Evolutionary conservation across 2,329 filamentous ascomycete species (phyloP), one percentile per base, ranked within the genome.

Genomic region (Colletotrichum echinochloae): DNA sequence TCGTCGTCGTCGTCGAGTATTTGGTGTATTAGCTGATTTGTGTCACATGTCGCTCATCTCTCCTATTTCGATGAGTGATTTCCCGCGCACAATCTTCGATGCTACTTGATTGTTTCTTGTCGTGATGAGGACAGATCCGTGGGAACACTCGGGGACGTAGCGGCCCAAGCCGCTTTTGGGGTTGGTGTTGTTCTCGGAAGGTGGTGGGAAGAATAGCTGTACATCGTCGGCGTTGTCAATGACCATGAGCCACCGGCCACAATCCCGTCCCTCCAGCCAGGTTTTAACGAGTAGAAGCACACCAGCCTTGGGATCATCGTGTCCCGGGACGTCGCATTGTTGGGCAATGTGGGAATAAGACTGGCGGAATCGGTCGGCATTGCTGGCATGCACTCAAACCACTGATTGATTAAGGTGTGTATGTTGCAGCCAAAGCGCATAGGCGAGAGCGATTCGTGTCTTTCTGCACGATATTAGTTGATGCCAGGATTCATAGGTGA

Each of bases 331-430:
- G 26, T 18, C 4, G 5, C 49, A 52, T 7, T 52, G 14, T 52
- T 52, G 49, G 1, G 49, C 49, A 5, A 52, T 52, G 1, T 2
- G 3, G 5, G 26, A 52, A 5, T 52, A 52, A 18, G 49, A 28
- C 18, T 52, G 67, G 3, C 73, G 74, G 57, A 80, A 79, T 3
- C 75, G 77, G 16, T 78, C 74, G 0, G 66, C 46, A 65, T 69
- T 81, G 70, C 76, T 79, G 0, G 77, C 79, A 56, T 79, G 76
- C 20, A 81, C 74, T 79, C 79, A 52, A 81, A 59, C 80, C 0
- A 81, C 63, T 0, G 78, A 79, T 5, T 74, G 62, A 0, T 77
- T 75, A 3, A 73, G 73, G 14, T 46, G 57, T 14, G 39, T 57
- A 12, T 74, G 51, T 1, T 48, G 66, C 5, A 77, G 59, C 75